Percentiles rank a stretch among this genome's conserved stretches.
phyloP scores from a whole-genome alignment of 2,329 filamentous ascomycete species.

The Orbilia brochopaga region DNA sequence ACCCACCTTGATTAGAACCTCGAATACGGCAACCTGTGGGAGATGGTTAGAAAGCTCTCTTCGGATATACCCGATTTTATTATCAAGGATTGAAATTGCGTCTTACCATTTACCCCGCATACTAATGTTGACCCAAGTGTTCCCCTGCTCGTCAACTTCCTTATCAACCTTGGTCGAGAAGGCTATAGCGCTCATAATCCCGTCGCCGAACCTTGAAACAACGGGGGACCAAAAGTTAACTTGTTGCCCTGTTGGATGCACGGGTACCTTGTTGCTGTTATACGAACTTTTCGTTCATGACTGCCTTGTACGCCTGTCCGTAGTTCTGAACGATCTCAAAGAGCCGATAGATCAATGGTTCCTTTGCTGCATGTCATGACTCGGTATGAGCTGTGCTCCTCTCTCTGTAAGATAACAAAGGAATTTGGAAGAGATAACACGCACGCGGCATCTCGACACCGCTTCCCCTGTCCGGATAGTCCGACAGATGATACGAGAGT shows the following conservation, averaged over 20 bases:
- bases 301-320: constrained; percentile 92
- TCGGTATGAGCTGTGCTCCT: constrained; percentile 10
- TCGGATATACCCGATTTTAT: constrained; percentile 44
- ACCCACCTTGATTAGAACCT: constrained; percentile 48
- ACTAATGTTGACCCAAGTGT: constrained; percentile 83
- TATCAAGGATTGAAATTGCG: constrained; percentile 2
- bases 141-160: constrained; percentile 83
- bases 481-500: constrained; percentile 38
- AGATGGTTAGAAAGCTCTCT: constrained; percentile 23
- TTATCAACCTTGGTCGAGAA: constrained; percentile 90
- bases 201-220: constrained; percentile 65
- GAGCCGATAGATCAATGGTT: constrained; percentile 85
- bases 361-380: constrained; percentile 57
- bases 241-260: background rate
- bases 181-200: constrained; percentile 95
- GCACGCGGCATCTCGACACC: constrained; percentile 54
- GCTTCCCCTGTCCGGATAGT: constrained; percentile 52
- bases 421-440: background rate
- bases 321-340: constrained; percentile 98
- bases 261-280: background rate
- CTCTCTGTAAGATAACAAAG: background rate
- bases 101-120: constrained; percentile 80
- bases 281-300: constrained; percentile 84
- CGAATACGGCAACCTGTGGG: constrained; percentile 52
- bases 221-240: constrained; percentile 6